Evolutionary conservation across 495 filamentous ascomycete genomes (phyloP).

Genomic region (Talaromyces wortmannii): DNA sequence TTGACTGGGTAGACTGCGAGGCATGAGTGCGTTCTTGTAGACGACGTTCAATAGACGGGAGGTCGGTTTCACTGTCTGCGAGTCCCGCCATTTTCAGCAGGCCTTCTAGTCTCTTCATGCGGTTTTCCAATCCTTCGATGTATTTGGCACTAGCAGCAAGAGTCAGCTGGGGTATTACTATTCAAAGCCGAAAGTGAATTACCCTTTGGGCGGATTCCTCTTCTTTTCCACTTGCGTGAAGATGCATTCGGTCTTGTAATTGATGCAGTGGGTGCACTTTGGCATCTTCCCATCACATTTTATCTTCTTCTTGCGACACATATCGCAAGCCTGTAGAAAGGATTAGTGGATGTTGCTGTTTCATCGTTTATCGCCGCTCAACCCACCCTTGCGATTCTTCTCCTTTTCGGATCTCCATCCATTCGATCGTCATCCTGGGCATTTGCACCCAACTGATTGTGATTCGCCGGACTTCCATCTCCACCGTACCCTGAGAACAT

Average conservation of each 20-base stretch:
- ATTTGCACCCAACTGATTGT: conserved; percentile 36
- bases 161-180: conserved; percentile 12
- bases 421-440: conserved; percentile 50
- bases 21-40: conserved; percentile 53
- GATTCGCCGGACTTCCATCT: conserved; percentile 1
- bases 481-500: conserved; percentile 11
- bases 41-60: conserved; percentile 79
- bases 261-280: conserved; percentile 90
- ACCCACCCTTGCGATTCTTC: conserved; percentile 82
- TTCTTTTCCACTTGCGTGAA: conserved; percentile 99
- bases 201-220: conserved; percentile 95
- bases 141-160: conserved; percentile 71
- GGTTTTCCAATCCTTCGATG: conserved; percentile 95
- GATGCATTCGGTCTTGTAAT: conserved; percentile 97
- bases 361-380: background rate
- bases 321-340: conserved; percentile 76
- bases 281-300: conserved; percentile 98
- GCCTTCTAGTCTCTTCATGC: conserved; percentile 88
- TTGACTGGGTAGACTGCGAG: conserved; percentile 14
- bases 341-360: background rate
- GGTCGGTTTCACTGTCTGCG: conserved; percentile 79
- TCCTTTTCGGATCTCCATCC: conserved; percentile 74
- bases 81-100: conserved; percentile 81
- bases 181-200: conserved; percentile 9
- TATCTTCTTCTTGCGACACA: conserved; percentile 99